phyloP scores from a whole-genome alignment of 2,329 filamentous ascomycete species.

The Mycosphaerella sp. region DNA sequence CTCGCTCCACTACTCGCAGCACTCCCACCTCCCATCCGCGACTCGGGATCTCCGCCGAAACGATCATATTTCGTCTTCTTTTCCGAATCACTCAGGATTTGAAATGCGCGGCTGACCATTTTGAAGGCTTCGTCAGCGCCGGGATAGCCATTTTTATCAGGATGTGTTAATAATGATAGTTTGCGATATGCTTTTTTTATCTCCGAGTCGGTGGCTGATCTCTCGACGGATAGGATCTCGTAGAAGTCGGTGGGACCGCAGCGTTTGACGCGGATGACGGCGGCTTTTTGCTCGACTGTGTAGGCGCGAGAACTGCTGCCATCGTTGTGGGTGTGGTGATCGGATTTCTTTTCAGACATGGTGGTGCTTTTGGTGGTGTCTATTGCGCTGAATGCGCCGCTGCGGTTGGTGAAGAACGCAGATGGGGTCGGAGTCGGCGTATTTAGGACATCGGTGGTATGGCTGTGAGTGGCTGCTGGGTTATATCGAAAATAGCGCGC shows the following conservation, averaged over 20 bases:
- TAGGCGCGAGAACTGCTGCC: constrained; percentile 70
- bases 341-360: constrained; percentile 22
- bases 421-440: not conserved
- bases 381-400: constrained; percentile 3
- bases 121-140: constrained; percentile 98
- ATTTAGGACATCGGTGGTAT: no score
- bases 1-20: constrained; percentile 52
- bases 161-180: constrained; percentile 87
- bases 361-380: not conserved
- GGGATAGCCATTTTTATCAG: constrained; percentile 96
- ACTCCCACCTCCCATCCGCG: constrained; percentile 56
- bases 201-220: constrained; percentile 67
- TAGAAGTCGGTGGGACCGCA: constrained; percentile 88
- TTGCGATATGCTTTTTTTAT: constrained; percentile 99
- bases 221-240: constrained; percentile 76
- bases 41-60: constrained; percentile 89
- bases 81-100: constrained; percentile 85
- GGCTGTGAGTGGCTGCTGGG: no score
- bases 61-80: constrained; percentile 85
- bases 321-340: constrained; percentile 62
- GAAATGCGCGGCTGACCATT: constrained; percentile 89
- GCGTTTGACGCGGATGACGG: constrained; percentile 78
- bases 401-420: not conserved
- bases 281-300: constrained; percentile 84
- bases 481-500: not conserved